These are phyloP conservation scores for Fragosphaeria purpurea DNA, from an alignment of 2,329 filamentous ascomycete genomes.

Conservation along the genomic window DNA sequence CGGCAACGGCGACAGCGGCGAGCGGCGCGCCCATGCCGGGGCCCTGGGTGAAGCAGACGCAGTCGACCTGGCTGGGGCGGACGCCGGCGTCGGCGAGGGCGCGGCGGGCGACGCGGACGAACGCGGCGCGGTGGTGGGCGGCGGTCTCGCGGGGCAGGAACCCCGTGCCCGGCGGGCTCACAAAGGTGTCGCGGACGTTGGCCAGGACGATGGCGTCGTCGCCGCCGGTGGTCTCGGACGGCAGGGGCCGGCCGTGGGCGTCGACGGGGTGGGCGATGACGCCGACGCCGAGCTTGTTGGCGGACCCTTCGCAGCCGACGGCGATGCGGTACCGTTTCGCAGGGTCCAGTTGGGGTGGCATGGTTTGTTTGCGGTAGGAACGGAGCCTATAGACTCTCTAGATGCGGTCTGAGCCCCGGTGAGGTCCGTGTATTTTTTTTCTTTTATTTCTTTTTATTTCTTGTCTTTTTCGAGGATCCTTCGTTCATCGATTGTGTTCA, in stretches of 20 bases:
- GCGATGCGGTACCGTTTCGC: constrained; percentile 37
- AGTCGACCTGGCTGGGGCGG: constrained; percentile 60
- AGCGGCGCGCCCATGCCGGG: constrained; percentile 95
- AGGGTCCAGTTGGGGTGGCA: constrained; percentile 8
- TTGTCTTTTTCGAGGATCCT: no score
- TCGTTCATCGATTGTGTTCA: no score
- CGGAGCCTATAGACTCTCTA: not conserved
- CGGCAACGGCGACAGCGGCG: constrained; percentile 72
- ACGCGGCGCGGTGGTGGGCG: constrained; percentile 78
- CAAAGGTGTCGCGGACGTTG: constrained; percentile 90
- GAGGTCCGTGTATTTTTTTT: no score
- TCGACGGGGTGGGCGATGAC: constrained; percentile 64
- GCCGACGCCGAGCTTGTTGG: constrained; percentile 95
- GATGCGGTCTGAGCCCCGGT: not conserved
- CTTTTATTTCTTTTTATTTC: no score
- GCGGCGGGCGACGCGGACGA: constrained; percentile 68
- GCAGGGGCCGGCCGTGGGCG: constrained; percentile 4
- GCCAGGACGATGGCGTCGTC: constrained; percentile 63
- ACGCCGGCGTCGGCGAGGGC: constrained; percentile 64
- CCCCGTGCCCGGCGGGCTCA: constrained; percentile 81
- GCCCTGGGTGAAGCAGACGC: constrained; percentile 90
- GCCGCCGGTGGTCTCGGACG: constrained; percentile 22
- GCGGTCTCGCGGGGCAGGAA: constrained; percentile 97
- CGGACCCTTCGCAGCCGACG: constrained; percentile 72
- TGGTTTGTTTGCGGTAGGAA: not conserved